phyloP scores from a whole-genome alignment of 345 rosid genomes.

The Arabidopsis suecica region DNA sequence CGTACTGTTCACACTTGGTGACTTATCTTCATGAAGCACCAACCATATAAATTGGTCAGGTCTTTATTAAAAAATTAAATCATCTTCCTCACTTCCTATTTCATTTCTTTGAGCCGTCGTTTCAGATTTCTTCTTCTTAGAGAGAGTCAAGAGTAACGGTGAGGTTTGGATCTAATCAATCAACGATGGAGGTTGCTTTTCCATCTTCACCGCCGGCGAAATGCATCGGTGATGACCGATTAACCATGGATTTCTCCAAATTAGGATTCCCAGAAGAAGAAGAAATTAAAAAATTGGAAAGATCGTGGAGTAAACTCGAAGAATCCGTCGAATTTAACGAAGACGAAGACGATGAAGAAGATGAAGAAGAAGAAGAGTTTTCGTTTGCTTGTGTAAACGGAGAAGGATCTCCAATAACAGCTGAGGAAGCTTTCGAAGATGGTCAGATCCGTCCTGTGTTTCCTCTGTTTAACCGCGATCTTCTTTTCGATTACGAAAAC shows the following conservation, averaged over 20 bases:
- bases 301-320: slow-evolving; percentile 45
- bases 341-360: background rate
- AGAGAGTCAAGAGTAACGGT: background rate
- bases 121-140: slow-evolving; percentile 11
- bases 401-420: slow-evolving; percentile 53
- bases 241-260: slow-evolving; percentile 39
- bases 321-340: slow-evolving; percentile 39
- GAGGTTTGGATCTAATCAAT: background rate
- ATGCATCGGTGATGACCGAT: slow-evolving; percentile 19
- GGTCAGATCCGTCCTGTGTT: slow-evolving; percentile 63
- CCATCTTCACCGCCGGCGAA: slow-evolving; percentile 35
- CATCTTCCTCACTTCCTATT: background rate
- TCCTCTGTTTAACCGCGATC: slow-evolving; percentile 54
- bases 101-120: slow-evolving; percentile 33
- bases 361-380: slow-evolving; percentile 49
- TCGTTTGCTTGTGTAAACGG: slow-evolving; percentile 50
- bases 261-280: background rate
- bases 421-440: slow-evolving; percentile 55
- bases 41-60: slow-evolving; percentile 30
- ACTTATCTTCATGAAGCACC: slow-evolving; percentile 28
- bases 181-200: slow-evolving; percentile 39
- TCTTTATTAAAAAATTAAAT: background rate
- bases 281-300: slow-evolving; percentile 29
- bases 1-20: slow-evolving; percentile 21
- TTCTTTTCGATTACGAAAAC: slow-evolving; percentile 36